phyloP scores from a whole-genome alignment of 2,329 filamentous ascomycete species.

The Neobulgaria alba region DNA sequence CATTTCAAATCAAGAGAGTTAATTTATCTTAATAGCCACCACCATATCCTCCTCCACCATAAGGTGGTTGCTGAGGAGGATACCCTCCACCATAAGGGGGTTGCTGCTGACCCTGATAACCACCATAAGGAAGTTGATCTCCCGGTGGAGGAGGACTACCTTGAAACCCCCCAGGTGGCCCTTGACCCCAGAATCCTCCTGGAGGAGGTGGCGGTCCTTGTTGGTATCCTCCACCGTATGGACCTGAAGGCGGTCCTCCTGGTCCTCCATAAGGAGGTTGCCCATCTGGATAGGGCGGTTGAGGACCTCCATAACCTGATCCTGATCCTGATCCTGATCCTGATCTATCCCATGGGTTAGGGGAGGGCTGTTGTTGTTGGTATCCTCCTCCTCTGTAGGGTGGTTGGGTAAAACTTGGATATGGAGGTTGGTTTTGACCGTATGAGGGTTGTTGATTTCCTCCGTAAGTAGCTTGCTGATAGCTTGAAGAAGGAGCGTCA shows the following conservation, averaged over 20 bases:
- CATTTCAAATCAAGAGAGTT: too few relatives aligned
- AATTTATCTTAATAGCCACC: too few relatives aligned
- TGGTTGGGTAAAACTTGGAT: conserved; percentile 1
- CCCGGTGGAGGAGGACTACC: conserved; percentile 8
- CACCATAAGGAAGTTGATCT: conserved; percentile 13
- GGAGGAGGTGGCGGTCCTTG: not conserved
- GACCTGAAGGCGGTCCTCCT: not conserved
- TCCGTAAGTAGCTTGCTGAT: conserved; percentile 10
- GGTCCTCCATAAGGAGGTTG: conserved; percentile 17
- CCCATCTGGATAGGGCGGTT: conserved; percentile 11
- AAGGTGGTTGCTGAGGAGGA: conserved; percentile 15
- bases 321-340: too few relatives aligned
- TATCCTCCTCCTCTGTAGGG: not conserved
- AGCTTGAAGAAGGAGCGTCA: conserved; percentile 9
- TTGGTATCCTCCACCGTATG: not conserved
- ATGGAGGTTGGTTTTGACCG: conserved; percentile 1
- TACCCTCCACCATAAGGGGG: conserved; percentile 9
- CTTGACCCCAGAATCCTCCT: conserved; percentile 4
- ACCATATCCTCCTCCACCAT: conserved; percentile 5
- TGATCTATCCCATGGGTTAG: not conserved
- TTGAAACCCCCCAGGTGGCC: not conserved
- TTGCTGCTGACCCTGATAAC: conserved; percentile 5
- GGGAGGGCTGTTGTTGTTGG: conserved; percentile 8
- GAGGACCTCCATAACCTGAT: conserved; percentile 5
- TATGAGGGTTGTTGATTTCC: conserved; percentile 2